A percentile compares a stretch with the other conserved stretches of the same genome.
phyloP scores from a whole-genome alignment of 140 eudicot genomes.

The Erigeron philadelphicus region DNA sequence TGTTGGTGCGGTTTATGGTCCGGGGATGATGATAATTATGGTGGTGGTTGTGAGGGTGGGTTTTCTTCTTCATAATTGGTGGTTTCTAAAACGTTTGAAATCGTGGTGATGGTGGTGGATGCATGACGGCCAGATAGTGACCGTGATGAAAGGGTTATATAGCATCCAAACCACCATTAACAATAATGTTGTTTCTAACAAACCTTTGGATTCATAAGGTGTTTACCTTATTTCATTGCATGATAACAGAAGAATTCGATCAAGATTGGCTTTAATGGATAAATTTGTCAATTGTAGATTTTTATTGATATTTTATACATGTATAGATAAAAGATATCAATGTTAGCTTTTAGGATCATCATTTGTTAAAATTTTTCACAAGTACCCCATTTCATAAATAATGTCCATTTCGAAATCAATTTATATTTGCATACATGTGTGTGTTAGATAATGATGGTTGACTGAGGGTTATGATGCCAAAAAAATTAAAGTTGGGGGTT shows the following conservation, averaged over 20 bases:
- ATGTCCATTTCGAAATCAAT: too few relatives aligned
- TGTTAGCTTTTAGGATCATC: too few relatives aligned
- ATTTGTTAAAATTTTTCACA: too few relatives aligned
- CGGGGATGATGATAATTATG: not conserved
- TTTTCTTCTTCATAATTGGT: constrained; percentile 26
- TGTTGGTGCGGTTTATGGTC: constrained; percentile 10
- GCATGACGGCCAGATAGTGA: not conserved
- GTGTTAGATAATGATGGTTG: too few relatives aligned
- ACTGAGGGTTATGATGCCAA: too few relatives aligned
- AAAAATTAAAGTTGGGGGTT: too few relatives aligned
- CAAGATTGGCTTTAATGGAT: not conserved
- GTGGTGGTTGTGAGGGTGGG: constrained; percentile 14
- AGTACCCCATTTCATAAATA: too few relatives aligned
- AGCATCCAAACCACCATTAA: constrained; percentile 11
- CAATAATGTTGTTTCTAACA: not conserved
- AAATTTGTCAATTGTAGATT: too few relatives aligned
- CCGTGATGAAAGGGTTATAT: not conserved
- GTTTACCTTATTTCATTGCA: not conserved
- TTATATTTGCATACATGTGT: too few relatives aligned
- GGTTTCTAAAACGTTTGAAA: not conserved
- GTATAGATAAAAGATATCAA: too few relatives aligned
- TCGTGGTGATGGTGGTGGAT: not conserved
- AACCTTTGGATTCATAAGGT: constrained; percentile 1
- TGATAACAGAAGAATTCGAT: not conserved
- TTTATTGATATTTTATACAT: too few relatives aligned